Base-by-base conservation (phyloP, 345 rosid genomes). In the Camelina sativa region DNA sequence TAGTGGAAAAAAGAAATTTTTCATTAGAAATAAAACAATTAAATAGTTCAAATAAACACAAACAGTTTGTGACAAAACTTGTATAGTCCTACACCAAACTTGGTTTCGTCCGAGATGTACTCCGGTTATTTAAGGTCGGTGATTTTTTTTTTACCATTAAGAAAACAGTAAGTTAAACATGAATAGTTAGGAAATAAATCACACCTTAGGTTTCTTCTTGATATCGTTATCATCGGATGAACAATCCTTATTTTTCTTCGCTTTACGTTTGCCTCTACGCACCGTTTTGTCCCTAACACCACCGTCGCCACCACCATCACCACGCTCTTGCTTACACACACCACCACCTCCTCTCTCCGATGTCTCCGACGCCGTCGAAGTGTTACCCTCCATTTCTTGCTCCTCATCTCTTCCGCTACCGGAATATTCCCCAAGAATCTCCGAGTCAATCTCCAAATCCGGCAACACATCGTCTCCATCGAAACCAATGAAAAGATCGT, bases 361-460 rank as follows among this genome's bases (percentile, higher is more conserved):
- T 10, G 65, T 69, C 80, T 51, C 80, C 15, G 76, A 76, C 71
- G 69, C 61, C 81, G 60, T 83, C 76, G 88, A 84, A 2, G 79
- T 68, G 73, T 81, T 80, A 7, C 82, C 71, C 38, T 87, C 88
- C 48, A 67, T 56, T 47, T 88, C 88, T 9, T 84, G 80, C n/a
- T 77, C 85, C 30, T 90, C 92, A 65, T 90, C 92, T 3, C 85
- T 82, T 2, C 86, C 80, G n/a, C 86, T 52, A 8, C 77, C 64
- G 40, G 93, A 85, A 71, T 83, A 83, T 22, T 91, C 96, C 0
- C 87, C 87, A 7, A 89, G 83, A 64, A 87, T 77, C 67, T 88
- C 97, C 1, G 84, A 78, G 68, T 82, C 93, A 81, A 88, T 79
- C 81, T 91, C 97, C 91, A 89, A 78, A 54, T 86, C 96, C 2